These are phyloP conservation scores for Aspergillus felis DNA, from an alignment of 2,329 filamentous ascomycete species.

Conservation along the genomic window DNA sequence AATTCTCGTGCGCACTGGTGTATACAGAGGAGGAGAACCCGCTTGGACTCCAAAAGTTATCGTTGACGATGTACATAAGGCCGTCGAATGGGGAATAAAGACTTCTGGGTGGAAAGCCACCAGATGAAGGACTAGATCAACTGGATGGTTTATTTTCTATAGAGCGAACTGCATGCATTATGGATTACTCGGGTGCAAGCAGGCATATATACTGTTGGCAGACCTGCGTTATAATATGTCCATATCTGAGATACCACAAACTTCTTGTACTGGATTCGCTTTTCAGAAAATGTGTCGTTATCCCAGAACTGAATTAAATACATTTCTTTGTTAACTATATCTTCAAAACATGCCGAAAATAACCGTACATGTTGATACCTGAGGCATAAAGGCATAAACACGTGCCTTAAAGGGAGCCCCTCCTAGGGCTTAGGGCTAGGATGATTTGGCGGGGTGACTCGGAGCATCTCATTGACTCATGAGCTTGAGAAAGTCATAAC, in stretches of 20 bases:
- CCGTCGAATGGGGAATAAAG: slow-evolving; percentile 71
- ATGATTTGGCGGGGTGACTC: slow-evolving; percentile 30
- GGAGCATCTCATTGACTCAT: slow-evolving; percentile 8
- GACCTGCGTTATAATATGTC: background rate
- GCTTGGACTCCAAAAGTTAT: slow-evolving; percentile 61
- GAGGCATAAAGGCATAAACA: background rate
- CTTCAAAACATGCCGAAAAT: background rate
- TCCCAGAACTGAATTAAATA: background rate
- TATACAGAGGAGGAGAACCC: slow-evolving; percentile 60
- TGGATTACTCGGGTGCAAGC: background rate
- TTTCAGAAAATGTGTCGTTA: background rate
- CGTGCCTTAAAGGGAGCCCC: slow-evolving; percentile 10
- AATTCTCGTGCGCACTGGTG: slow-evolving; percentile 75
- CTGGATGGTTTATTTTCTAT: background rate
- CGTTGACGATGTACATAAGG: slow-evolving; percentile 70
- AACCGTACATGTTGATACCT: background rate
- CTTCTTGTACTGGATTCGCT: background rate
- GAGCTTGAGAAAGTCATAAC: slow-evolving; percentile 4
- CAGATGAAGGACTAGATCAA: background rate
- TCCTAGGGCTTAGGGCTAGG: slow-evolving; percentile 34
- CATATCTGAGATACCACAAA: background rate
- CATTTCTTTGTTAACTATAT: too few relatives aligned
- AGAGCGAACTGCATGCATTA: background rate
- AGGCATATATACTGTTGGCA: background rate
- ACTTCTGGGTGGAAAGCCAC: slow-evolving; percentile 40